Conservation (phyloP, 352 stramenopile genomes). For the Globisporangium mamillatum region DNA sequence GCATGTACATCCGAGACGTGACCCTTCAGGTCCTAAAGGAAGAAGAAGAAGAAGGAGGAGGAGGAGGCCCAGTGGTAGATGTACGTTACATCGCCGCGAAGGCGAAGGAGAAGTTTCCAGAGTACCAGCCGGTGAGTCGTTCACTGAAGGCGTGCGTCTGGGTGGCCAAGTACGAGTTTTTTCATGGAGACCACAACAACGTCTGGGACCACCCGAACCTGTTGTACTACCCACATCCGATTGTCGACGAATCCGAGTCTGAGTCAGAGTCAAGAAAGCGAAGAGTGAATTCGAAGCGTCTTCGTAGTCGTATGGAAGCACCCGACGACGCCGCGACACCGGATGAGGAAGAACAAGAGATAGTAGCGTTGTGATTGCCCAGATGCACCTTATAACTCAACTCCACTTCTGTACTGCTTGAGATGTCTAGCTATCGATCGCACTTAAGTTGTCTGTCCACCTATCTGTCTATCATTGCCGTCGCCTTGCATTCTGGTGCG, state of each 20-base stretch:
- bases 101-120: neutral
- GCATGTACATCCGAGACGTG: neutral
- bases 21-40: neutral
- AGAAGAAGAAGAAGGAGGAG: neutral
- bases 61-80: no score
- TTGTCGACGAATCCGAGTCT: neutral
- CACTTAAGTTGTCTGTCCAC: neutral
- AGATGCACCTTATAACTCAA: neutral
- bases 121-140: neutral
- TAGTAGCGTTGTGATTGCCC: neutral
- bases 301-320: neutral
- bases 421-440: neutral
- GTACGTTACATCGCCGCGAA: neutral
- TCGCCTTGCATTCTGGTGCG: constrained; percentile 30
- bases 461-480: constrained; percentile 1
- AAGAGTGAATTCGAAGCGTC: neutral
- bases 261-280: neutral
- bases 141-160: constrained; percentile 45
- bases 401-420: neutral
- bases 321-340: neutral
- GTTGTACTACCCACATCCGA: neutral
- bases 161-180: constrained; percentile 37
- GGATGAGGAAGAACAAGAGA: neutral
- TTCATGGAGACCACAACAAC: constrained; percentile 14
- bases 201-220: neutral